Evolutionary conservation across 257 asterid species (phyloP), one percentile per base, ranked within the genome.

Genomic region (Catharanthus roseus): DNA sequence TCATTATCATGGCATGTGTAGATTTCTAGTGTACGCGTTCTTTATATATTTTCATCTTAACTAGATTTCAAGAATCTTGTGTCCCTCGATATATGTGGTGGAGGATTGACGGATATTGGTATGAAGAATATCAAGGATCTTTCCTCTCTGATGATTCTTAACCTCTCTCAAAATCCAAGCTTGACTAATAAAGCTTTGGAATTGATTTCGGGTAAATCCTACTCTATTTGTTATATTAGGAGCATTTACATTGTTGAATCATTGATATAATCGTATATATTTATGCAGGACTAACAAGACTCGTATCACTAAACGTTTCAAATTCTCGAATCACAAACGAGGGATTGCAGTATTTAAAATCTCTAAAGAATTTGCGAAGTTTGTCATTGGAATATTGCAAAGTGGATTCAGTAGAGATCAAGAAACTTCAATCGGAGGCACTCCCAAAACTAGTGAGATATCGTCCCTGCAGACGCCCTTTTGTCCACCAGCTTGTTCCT

Each of bases 61-160:
- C 29, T 69, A 95, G 99, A 79, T 83, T 95, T 95, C 80, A 91
- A 89, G 84, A 90, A 85, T 70, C 88, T 95, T 71, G 88, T 85
- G 19, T 89, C 98, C 15, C 86, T 95, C 71, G 99, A 95, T 78
- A 78, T 91, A 67, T 95, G 99, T 42, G 96, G 98, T 9, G 99
- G 99, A 44, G 85, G 89, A 26, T 76, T 95, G 79, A 91, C 98
- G 4, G 99, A 95, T 85, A 85, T 75, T 44, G 97, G 98, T 39
- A 95, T 95, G 41, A 90, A 86, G 93, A 86, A 95, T 79, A 90
- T 95, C 53, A 89, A 88, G 78, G 89, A 85, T 58, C 95, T 95
- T 67, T 85, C 92, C 21, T 90, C 89, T 78, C 76, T 95, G 50
- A 84, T 84, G 45, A 82, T 92, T 71, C 71, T 95, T 81, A 95